phyloP scores from a whole-genome alignment of 106 monocot genomes.

The Hemerocallis citrina region DNA sequence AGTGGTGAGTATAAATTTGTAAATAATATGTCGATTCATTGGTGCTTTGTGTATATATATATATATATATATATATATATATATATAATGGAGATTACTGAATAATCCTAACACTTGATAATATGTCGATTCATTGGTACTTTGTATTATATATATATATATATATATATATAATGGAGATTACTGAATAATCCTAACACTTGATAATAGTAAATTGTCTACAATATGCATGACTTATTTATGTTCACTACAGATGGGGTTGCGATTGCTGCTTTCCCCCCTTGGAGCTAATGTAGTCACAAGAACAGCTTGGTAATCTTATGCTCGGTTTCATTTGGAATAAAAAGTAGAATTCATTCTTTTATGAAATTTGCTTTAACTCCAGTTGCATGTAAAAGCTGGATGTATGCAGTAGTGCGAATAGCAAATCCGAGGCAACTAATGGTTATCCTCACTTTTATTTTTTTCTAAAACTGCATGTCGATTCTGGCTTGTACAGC shows the following conservation, averaged over 20 bases:
- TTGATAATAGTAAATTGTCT: not conserved
- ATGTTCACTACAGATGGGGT: conserved; percentile 50
- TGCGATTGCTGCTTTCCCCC: conserved; percentile 53
- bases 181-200: too few relatives aligned
- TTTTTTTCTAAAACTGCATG: not conserved
- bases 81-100: too few relatives aligned
- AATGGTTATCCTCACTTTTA: not conserved
- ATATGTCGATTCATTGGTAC: too few relatives aligned
- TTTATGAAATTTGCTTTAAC: not conserved
- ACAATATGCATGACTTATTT: not conserved
- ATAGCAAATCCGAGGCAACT: not conserved
- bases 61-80: too few relatives aligned
- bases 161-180: too few relatives aligned
- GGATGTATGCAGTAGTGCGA: not conserved
- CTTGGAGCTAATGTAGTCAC: conserved; percentile 60
- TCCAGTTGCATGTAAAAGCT: not conserved
- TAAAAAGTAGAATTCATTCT: not conserved
- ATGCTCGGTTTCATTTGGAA: not conserved
- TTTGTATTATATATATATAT: too few relatives aligned
- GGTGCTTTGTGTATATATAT: too few relatives aligned
- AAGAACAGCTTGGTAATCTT: conserved; percentile 70
- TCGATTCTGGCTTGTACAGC: conserved; percentile 40
- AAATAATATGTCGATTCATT: too few relatives aligned
- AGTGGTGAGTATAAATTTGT: too few relatives aligned
- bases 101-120: too few relatives aligned